Conservation (phyloP, 805 yeast genomes). For the Lipomyces chichibuensis region DNA sequence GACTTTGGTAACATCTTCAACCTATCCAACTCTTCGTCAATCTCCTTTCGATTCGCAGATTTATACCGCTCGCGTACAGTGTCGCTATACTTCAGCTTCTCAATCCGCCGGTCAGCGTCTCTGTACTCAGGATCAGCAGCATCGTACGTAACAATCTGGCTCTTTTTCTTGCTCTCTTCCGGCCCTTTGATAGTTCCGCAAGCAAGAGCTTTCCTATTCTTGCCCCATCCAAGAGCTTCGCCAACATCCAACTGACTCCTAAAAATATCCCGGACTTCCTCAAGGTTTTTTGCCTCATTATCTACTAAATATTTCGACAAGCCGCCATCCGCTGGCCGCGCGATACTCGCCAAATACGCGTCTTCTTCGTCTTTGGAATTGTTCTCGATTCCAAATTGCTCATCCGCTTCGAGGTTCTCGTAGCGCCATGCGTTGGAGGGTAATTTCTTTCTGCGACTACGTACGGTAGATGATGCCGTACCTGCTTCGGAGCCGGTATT, state of each 20-base stretch:
- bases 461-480: neutral
- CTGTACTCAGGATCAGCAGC: slow-evolving; percentile 23
- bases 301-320: slow-evolving; percentile 26
- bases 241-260: slow-evolving; percentile 19
- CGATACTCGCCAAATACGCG: slow-evolving; percentile 14
- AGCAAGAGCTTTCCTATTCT: neutral
- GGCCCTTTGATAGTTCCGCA: neutral
- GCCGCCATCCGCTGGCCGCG: slow-evolving; percentile 19
- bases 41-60: slow-evolving; percentile 15
- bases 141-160: slow-evolving; percentile 16
- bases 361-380: slow-evolving; percentile 9
- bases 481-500: neutral
- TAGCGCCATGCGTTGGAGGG: slow-evolving; percentile 36
- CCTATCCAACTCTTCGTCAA: slow-evolving; percentile 27
- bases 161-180: slow-evolving; percentile 4
- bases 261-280: slow-evolving; percentile 23
- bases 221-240: neutral
- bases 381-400: slow-evolving; percentile 7
- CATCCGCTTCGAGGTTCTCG: slow-evolving; percentile 25
- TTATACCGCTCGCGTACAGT: slow-evolving; percentile 24
- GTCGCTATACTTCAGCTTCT: slow-evolving; percentile 20
- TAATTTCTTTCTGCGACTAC: slow-evolving; percentile 17
- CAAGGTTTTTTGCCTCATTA: neutral
- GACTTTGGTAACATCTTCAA: slow-evolving; percentile 28
- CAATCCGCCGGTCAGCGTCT: slow-evolving; percentile 28